phyloP scores from a whole-genome alignment of 805 yeast species.

The Saccharomycopsis babjevae region DNA sequence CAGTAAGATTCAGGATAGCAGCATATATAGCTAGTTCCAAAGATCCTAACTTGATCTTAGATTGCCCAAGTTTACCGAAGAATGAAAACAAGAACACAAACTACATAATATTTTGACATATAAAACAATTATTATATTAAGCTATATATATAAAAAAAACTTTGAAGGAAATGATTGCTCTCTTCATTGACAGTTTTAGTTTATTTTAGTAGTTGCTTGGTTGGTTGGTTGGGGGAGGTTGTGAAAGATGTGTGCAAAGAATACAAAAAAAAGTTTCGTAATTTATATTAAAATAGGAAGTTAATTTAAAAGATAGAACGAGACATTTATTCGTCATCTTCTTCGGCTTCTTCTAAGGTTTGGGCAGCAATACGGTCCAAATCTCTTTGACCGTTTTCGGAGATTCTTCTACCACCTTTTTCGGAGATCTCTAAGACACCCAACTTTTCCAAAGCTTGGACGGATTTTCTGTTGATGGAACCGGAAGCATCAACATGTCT shows the following conservation, averaged over 20 bases:
- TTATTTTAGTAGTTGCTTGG: background rate
- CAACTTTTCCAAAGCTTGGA: constrained; percentile 96
- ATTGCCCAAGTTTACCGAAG: too few species aligned
- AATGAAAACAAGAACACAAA: too few species aligned
- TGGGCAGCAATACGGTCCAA: constrained; percentile 99
- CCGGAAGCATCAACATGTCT: constrained; percentile 99
- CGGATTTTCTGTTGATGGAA: constrained; percentile 96
- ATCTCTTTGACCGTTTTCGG: constrained; percentile 99
- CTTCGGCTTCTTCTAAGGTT: constrained; percentile 87
- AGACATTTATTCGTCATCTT: constrained; percentile 26
- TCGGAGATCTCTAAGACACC: constrained; percentile 94
- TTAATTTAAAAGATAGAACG: background rate
- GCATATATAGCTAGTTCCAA: too few species aligned
- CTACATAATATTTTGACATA: background rate
- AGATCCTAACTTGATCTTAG: too few species aligned
- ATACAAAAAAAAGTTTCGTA: background rate
- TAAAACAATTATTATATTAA: constrained; percentile 1
- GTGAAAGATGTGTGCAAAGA: background rate
- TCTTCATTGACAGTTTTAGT: background rate
- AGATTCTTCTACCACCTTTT: constrained; percentile 99
- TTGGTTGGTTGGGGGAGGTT: background rate
- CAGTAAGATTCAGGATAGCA: too few species aligned
- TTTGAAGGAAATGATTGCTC: background rate
- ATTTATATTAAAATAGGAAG: background rate
- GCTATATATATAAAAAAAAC: background rate